Conservation (phyloP, 495 filamentous ascomycete genomes). For the Jackrogersella minutella region DNA sequence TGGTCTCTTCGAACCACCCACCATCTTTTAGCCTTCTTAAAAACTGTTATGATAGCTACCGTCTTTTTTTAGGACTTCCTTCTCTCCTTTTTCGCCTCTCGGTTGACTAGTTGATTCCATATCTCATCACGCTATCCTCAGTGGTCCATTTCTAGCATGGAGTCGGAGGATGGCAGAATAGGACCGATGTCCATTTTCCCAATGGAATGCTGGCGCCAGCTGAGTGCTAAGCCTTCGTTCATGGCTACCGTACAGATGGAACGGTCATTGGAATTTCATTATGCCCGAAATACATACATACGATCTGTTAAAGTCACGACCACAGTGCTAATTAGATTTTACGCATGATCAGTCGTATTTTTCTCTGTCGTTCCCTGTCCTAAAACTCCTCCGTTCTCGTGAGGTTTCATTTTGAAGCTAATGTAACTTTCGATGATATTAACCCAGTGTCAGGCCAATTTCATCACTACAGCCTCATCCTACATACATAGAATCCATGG, state of each 20-base stretch:
- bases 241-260: background rate
- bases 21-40: background rate
- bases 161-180: conserved; percentile 10
- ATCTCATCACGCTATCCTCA: background rate
- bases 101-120: background rate
- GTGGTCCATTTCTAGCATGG: background rate
- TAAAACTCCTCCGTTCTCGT: background rate
- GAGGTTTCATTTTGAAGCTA: background rate
- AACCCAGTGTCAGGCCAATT: background rate
- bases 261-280: background rate
- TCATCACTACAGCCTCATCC: background rate
- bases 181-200: conserved; percentile 19
- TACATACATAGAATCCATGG: background rate
- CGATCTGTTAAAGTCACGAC: background rate
- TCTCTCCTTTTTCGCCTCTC: too few species aligned
- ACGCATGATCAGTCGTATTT: background rate
- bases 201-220: conserved; percentile 41
- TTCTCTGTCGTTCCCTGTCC: background rate
- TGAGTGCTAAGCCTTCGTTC: conserved; percentile 18
- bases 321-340: background rate
- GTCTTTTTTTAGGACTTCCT: conserved; percentile 10
- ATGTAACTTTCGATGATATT: background rate
- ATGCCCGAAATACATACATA: conserved; percentile 12
- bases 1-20: conserved; percentile 10
- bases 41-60: background rate